Evolutionary conservation across 768 basidiomycete species (phyloP).

Genomic region (Melanogaster broomeanus): DNA sequence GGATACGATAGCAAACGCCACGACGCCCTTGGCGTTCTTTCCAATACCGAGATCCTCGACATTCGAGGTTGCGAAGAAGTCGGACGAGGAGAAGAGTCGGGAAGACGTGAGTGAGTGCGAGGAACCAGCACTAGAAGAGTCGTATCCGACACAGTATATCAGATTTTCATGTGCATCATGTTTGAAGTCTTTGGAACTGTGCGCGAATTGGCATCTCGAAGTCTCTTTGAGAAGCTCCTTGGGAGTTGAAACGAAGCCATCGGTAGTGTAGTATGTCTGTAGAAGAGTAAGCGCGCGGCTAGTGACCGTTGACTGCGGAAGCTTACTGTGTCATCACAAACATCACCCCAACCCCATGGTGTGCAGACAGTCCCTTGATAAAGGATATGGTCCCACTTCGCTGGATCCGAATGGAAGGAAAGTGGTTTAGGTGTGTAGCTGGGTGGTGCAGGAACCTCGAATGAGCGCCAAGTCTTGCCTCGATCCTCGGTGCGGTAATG

Average conservation of each 20-base stretch:
- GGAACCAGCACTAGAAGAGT: slow-evolving; percentile 48
- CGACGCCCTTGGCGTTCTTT: slow-evolving; percentile 84
- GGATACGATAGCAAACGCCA: slow-evolving; percentile 89
- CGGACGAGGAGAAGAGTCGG: slow-evolving; percentile 79
- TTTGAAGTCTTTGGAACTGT: slow-evolving; percentile 82
- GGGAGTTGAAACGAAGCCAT: slow-evolving; percentile 70
- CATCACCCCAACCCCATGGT: slow-evolving; percentile 47
- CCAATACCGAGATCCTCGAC: slow-evolving; percentile 87
- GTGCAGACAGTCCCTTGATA: slow-evolving; percentile 77
- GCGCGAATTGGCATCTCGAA: slow-evolving; percentile 84
- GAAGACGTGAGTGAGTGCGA: slow-evolving; percentile 53
- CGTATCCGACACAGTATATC: slow-evolving; percentile 90
- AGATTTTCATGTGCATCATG: slow-evolving; percentile 72
- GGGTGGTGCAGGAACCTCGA: slow-evolving; percentile 60
- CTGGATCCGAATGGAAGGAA: slow-evolving; percentile 81
- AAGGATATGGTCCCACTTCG: slow-evolving; percentile 71
- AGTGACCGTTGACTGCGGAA: not conserved
- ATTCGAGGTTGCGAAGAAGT: slow-evolving; percentile 73
- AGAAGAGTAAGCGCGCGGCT: slow-evolving; percentile 8
- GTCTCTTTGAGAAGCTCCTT: slow-evolving; percentile 68
- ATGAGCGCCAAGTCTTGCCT: slow-evolving; percentile 85
- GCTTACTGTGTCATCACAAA: slow-evolving; percentile 73
- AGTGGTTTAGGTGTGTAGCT: slow-evolving; percentile 59
- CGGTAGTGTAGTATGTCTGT: slow-evolving; percentile 87
- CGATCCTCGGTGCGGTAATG: slow-evolving; percentile 91